These are phyloP conservation scores for Sorghum bicolor DNA, from an alignment of 176 grass and related monocot genomes.

Conservation along the genomic window DNA sequence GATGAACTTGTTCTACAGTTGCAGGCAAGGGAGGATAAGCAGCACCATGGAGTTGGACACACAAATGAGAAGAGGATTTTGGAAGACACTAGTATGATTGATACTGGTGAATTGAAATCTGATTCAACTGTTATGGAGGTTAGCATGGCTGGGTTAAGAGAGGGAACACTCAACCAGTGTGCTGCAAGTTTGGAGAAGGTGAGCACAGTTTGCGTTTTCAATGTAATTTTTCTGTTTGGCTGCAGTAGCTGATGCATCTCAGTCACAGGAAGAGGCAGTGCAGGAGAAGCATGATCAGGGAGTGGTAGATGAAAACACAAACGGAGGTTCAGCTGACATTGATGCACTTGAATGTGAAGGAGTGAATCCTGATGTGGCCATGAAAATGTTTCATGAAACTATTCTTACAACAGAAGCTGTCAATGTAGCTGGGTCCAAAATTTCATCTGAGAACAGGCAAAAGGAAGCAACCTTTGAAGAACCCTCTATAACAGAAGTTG, in stretches of 20 bases:
- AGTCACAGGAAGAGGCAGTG: not conserved
- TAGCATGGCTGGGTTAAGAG: not conserved
- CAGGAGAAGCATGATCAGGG: slow-evolving; percentile 13
- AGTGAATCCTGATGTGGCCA: slow-evolving; percentile 13
- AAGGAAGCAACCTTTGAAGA: slow-evolving; percentile 4
- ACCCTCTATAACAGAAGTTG: slow-evolving; percentile 13
- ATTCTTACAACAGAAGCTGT: slow-evolving; percentile 13
- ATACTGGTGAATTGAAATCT: slow-evolving; percentile 22
- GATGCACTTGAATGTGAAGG: slow-evolving; percentile 34
- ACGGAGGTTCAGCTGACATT: slow-evolving; percentile 5
- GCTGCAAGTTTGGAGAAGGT: slow-evolving; percentile 35
- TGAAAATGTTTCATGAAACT: not conserved
- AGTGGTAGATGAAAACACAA: slow-evolving; percentile 2
- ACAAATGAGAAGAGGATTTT: slow-evolving; percentile 9
- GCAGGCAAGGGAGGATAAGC: slow-evolving; percentile 24
- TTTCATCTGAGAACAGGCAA: not conserved
- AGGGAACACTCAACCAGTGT: not conserved
- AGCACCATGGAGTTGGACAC: slow-evolving; percentile 20
- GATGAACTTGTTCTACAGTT: slow-evolving; percentile 22
- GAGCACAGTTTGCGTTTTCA: not conserved
- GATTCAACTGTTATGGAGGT: not conserved
- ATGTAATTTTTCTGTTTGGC: not conserved
- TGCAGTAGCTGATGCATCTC: not conserved
- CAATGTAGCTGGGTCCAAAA: not conserved
- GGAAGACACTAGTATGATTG: slow-evolving; percentile 13